Base-by-base conservation (phyloP, 106 monocot genomes). In the Gastrodia elata region DNA sequence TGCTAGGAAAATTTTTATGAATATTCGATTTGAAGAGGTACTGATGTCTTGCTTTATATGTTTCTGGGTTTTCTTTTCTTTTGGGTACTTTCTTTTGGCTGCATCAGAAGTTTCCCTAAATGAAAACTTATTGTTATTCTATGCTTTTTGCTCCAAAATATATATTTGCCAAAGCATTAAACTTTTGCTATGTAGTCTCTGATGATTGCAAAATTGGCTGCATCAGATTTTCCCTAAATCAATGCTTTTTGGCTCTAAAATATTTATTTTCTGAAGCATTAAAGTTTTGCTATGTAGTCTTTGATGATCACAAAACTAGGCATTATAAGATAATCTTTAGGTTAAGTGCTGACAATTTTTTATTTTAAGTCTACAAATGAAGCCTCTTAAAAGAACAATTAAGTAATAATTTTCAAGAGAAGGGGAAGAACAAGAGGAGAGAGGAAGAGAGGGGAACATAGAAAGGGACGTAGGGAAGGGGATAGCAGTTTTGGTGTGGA, bases 1-100 rank as follows among this genome's bases (percentile, higher is more conserved):
- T 71, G 98, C 98, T 38, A 75, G 78, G 72, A 98, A 88, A 49
- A 83, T 98, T 65, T 98, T 93, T 68, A 86, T 93, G 76, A 98
- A 98, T 71, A 75, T 93, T 28, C 80, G 93, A 82, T 79, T n/a
- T 98, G 48, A 93, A 93, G 74, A 91, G 98, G 93, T 98, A 88
- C 65, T 8, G 26, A 5, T 73, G 16, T 28, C 28, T 49, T 26
- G 2, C 55, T 68, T n/a, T n/a, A 27, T 38, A 67, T 65, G 34
- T 16, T 65, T 14, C 4, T 65, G 30, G 35, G n/a, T 16, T 34
- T 65, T 33, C 25, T 25, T 6, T 58, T 5, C 27, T 34, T 35
- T 65, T 35, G 35, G 26, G 61, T 32, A 28, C 30, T 61, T 33
- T 0, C 67, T 67, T 6, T 38, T 61, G 27, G 32, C 32, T 36